Base-by-base conservation (phyloP, 805 yeast species). In the Saccharomycodes ludwigii region DNA sequence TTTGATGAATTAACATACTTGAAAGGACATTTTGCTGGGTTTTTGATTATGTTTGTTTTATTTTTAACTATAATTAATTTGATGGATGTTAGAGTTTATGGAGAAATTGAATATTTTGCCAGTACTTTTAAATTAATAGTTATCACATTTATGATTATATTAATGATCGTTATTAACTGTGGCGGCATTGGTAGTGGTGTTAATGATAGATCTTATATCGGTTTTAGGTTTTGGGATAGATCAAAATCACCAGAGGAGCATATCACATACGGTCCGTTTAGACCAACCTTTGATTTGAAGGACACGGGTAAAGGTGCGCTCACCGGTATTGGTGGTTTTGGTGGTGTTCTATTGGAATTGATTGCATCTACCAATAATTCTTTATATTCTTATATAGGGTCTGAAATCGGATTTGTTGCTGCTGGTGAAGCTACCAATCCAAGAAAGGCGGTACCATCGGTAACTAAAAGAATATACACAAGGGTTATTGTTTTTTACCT, bases 401-500 rank as follows among this genome's bases (percentile, higher is more conserved):
- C 84, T 2, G 91, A 80, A 41, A 73, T 76, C 41, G 85, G 81
- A 12, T 72, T 79, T 38, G 71, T 79, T 33, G 85, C 86, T 3
- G 84, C 86, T 1, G 78, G 84, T 50, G 93, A 80, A 50, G 78
- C 84, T 12, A 61, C 75, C 40, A 75, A 77, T 38, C 88, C 91
- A 5, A 60, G 88, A 41, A 70, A 65, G 38, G 74, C 86, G 0
- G 59, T 80, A 11, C 86, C 88, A 1, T 63, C 73, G 11, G 86
- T 85, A 1, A 76, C 86, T 1, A 71, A 64, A 43, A 62, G 76
- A 42, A 81, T 78, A 2, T 80, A 77, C 47, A 76, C 80, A 66
- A 59, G 86, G 47, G 68, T 80, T 23, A 47, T 75, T 4, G 46
- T 80, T 1, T 69, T 80, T 40, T 80, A 81, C 50, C 50, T 78